Percentiles rank a stretch among this genome's conserved stretches.
Evolutionary conservation across 1,139 yeast genomes (phyloP).

Genomic region (Debaryomyces fabryi): DNA sequence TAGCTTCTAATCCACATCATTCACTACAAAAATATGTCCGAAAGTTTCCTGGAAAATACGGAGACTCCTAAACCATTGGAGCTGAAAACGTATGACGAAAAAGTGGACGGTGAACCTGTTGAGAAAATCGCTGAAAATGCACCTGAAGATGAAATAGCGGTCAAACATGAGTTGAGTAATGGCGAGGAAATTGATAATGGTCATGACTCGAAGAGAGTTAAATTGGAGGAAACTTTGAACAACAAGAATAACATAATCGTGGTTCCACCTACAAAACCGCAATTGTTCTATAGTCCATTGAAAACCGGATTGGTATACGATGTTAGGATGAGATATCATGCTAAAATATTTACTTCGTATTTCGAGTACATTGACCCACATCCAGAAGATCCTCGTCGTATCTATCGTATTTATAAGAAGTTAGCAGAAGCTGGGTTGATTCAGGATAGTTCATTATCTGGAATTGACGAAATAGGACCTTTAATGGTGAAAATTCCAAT

Average conservation of each 20-base stretch:
- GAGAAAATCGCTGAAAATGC: slow-evolving; percentile 1
- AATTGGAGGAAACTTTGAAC: slow-evolving; percentile 9
- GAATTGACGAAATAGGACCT: slow-evolving; percentile 83
- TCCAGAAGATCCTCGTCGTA: slow-evolving; percentile 98
- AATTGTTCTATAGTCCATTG: slow-evolving; percentile 64
- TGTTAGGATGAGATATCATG: slow-evolving; percentile 96
- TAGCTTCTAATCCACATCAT: not conserved
- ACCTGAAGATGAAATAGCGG: not conserved
- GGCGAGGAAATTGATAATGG: slow-evolving; percentile 3
- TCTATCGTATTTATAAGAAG: slow-evolving; percentile 88
- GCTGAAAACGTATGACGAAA: not conserved
- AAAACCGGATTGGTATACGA: slow-evolving; percentile 96
- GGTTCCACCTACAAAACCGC: slow-evolving; percentile 59
- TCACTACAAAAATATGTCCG: not conserved
- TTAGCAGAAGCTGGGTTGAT: slow-evolving; percentile 93
- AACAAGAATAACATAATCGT: slow-evolving; percentile 37
- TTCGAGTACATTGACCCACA: slow-evolving; percentile 97
- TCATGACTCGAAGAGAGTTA: slow-evolving; percentile 11
- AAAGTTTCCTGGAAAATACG: not conserved
- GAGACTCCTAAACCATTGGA: not conserved
- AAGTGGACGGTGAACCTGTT: not conserved
- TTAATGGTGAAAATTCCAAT: slow-evolving; percentile 87
- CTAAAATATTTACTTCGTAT: slow-evolving; percentile 88
- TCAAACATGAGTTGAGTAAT: slow-evolving; percentile 2
- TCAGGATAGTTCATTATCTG: slow-evolving; percentile 77